Base-by-base conservation (phyloP, 257 asterid genomes). In the Mitragyna speciosa region DNA sequence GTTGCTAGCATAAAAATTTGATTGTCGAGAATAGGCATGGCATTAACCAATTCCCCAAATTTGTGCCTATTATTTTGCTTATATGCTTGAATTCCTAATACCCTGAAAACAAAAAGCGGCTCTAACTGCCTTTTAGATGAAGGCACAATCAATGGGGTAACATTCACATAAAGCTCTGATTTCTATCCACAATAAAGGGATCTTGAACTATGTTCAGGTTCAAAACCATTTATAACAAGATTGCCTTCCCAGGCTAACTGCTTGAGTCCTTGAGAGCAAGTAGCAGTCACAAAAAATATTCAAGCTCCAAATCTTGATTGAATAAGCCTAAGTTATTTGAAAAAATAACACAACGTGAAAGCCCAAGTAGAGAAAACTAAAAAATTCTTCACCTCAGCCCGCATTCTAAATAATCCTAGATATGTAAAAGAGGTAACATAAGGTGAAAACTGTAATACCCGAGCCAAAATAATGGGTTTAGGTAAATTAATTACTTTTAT, bases 111-210 rank as follows among this genome's bases (percentile, higher is more conserved):
- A 69, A n/a, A n/a, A n/a, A n/a, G 26, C 33, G 11, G 74, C 31
- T 39, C 51, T 67, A 12, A 6, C 24, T 24, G 28, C 54, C 74
- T 41, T 8, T 52, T 24, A 54, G 36, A 6, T 20, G 39, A 56
- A 8, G 78, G 72, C 33, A 61, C 72, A 65, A 48, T 24, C 58
- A 79, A 72, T 54, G 41, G 48, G 16, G 17, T 45, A 61, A 49
- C 28, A 30, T 39, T 30, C 31, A n/a, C 20, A n/a, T 61, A 56
- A 79, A 22, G 26, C 24, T n/a, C 2, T 22, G 73, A 47, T 30
- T 77, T 78, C 48, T 54, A 10, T 36, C 39, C 45, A n/a, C 72
- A 4, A 28, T 43, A 15, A 11, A 39, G 51, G 70, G 9, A 19
- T 63, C 33, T 14, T 0, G 68, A 26, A 26, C 31, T 26, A 26